Base-by-base conservation (phyloP, 768 basidiomycete genomes). In the Lactarius quietus region DNA sequence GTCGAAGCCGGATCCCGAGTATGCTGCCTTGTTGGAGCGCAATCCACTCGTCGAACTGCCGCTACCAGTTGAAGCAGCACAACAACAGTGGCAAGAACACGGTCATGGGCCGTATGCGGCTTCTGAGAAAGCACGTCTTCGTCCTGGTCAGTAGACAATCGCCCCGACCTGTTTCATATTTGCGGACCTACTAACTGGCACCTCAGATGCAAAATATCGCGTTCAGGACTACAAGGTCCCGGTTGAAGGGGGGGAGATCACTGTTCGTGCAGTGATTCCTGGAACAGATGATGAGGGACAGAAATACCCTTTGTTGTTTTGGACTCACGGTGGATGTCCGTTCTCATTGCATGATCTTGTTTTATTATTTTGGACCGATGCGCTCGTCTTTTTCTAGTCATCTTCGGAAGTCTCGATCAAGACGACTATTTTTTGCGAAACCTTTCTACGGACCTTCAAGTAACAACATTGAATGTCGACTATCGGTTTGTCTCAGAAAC, bases 391-490 rank as follows among this genome's bases (percentile, higher is more conserved):
- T 1, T 36, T 7, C 3, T 18, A 6, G 43, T 62, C 33, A 41
- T 66, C n/a, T 55, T 59, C 29, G 70, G 70, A 3, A 56, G 57
- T 18, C 18, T 72, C 18, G 67, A 72, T 9, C 39, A 54, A 29
- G 70, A 72, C 29, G 72, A 70, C 54, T 55, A 38, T 15, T 58
- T 59, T 31, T 55, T 67, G 28, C 66, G 69, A 15, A 59, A 52
- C 33, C 36, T 68, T 38, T 67, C 65, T 41, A 57, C 59, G 2
- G 67, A 66, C 6, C 43, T 66, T 9, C 63, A 65, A n/a, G 43
- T 69, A 18, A 58, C 61, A 20, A 59, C 64, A 18, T 57, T 70
- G 39, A 65, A 59, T 17, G 65, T 65, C 6, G 62, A 66, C n/a
- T 71, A 71, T 55, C 60, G 57, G 61, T 59, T 54, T 15, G 41